These are phyloP conservation scores for Oryza nivara DNA, from an alignment of 176 grass and related monocot genomes.

Conservation along the genomic window DNA sequence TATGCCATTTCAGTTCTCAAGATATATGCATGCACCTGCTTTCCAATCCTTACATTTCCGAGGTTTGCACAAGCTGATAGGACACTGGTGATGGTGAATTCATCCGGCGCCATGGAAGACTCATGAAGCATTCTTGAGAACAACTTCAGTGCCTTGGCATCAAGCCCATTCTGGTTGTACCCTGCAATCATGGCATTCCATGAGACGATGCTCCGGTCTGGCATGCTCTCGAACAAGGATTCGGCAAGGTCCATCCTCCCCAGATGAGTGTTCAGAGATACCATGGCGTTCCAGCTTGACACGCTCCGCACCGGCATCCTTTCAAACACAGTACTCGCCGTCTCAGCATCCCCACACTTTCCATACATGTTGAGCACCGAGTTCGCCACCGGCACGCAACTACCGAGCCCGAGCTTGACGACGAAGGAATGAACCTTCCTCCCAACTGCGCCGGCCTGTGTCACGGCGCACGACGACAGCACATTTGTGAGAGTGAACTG, in stretches of 20 bases:
- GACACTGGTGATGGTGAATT: constrained; percentile 60
- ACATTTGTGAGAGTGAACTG: constrained; percentile 81
- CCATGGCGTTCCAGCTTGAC: constrained; percentile 77
- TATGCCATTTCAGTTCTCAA: constrained; percentile 45
- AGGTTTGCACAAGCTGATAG: constrained; percentile 64
- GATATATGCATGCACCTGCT: constrained; percentile 62
- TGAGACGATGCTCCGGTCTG: constrained; percentile 60
- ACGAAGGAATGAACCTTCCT: constrained; percentile 65
- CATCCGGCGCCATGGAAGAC: constrained; percentile 50
- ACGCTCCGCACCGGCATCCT: constrained; percentile 58
- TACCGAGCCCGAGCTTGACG: constrained; percentile 61
- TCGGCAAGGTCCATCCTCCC: constrained; percentile 74
- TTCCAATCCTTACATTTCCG: constrained; percentile 48
- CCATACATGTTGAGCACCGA: constrained; percentile 80
- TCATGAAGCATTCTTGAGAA: constrained; percentile 60
- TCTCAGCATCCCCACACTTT: constrained; percentile 63
- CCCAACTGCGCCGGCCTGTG: constrained; percentile 26
- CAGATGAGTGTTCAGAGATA: constrained; percentile 49
- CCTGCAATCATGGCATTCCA: constrained; percentile 89
- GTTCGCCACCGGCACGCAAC: constrained; percentile 63
- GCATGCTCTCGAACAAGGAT: constrained; percentile 63
- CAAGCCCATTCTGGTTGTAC: constrained; percentile 70
- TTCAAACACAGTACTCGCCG: constrained; percentile 57
- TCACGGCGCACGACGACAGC: constrained; percentile 61
- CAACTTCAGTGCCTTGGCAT: constrained; percentile 65